These are phyloP conservation scores for Botrytis sinoallii DNA, from an alignment of 2,329 filamentous ascomycete genomes.

Conservation along the genomic window DNA sequence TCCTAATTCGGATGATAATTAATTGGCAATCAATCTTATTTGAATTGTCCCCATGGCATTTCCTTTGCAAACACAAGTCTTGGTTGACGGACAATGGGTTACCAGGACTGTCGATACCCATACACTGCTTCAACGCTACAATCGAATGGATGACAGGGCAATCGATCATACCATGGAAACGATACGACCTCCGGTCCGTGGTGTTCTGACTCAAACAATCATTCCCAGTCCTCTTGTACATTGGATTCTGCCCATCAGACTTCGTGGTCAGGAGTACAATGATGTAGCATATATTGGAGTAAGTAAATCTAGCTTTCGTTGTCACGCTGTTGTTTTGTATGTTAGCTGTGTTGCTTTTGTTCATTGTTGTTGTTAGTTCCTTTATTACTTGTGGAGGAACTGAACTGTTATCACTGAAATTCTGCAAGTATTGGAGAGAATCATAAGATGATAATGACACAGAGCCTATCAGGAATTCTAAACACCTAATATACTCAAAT, in stretches of 20 bases:
- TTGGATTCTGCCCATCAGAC: constrained; percentile 74
- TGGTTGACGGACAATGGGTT: constrained; percentile 39
- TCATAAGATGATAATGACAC: not conserved
- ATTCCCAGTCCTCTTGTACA: constrained; percentile 72
- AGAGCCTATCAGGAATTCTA: not conserved
- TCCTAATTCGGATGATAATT: constrained; percentile 3
- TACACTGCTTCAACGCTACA: constrained; percentile 41
- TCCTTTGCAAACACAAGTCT: constrained; percentile 29
- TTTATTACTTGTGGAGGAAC: not conserved
- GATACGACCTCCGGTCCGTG: constrained; percentile 53
- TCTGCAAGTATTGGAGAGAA: not conserved
- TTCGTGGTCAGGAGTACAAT: constrained; percentile 67
- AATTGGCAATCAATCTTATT: not conserved
- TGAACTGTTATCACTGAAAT: not conserved
- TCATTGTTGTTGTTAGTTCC: not conserved
- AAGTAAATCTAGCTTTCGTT: constrained; percentile 40
- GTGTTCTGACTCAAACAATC: constrained; percentile 75
- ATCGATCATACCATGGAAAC: constrained; percentile 35
- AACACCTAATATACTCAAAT: not conserved
- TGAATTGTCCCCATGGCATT: constrained; percentile 32
- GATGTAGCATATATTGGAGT: constrained; percentile 86
- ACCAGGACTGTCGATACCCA: constrained; percentile 42
- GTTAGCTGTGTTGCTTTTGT: not conserved
- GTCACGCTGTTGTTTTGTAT: not conserved
- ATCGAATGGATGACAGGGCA: constrained; percentile 37